Evolutionary conservation across 768 basidiomycete genomes (phyloP).

Genomic region (Crucibulum laeve): DNA sequence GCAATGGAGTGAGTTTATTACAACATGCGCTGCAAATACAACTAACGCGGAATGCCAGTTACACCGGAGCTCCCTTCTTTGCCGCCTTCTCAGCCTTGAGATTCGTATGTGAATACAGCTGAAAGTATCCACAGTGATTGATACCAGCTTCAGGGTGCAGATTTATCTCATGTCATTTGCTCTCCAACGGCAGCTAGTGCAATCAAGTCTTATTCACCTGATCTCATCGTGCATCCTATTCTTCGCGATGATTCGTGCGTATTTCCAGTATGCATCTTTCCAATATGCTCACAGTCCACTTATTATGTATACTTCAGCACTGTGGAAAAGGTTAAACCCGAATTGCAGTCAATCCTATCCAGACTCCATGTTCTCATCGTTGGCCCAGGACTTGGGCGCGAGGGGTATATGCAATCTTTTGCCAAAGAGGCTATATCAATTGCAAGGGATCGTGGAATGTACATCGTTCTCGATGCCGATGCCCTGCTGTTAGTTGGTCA

Average conservation of each 20-base stretch:
- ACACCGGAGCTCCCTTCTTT: constrained; percentile 96
- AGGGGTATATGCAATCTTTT: constrained; percentile 82
- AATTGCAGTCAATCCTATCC: constrained; percentile 65
- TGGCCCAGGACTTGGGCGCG: constrained; percentile 92
- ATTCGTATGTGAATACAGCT: constrained; percentile 46
- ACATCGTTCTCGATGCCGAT: constrained; percentile 92
- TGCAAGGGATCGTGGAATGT: constrained; percentile 74
- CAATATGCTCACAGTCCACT: too few relatives aligned
- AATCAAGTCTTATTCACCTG: constrained; percentile 96
- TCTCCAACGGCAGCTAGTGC: constrained; percentile 86
- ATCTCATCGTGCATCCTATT: constrained; percentile 96
- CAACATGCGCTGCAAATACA: background rate
- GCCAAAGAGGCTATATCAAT: constrained; percentile 73
- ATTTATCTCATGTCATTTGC: constrained; percentile 96
- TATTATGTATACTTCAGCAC: constrained; percentile 39
- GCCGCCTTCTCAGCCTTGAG: constrained; percentile 88
- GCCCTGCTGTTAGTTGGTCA: constrained; percentile 81
- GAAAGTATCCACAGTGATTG: background rate
- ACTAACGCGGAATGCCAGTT: constrained; percentile 41
- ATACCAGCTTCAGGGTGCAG: constrained; percentile 60
- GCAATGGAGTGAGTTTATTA: constrained; percentile 71
- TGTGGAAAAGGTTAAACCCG: constrained; percentile 39
- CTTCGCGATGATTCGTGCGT: constrained; percentile 64
- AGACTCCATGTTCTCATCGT: constrained; percentile 91
- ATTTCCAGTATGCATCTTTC: too few relatives aligned